Conservation (phyloP, 441 rosid genomes). For the Cnidoscolus chayamansa region DNA sequence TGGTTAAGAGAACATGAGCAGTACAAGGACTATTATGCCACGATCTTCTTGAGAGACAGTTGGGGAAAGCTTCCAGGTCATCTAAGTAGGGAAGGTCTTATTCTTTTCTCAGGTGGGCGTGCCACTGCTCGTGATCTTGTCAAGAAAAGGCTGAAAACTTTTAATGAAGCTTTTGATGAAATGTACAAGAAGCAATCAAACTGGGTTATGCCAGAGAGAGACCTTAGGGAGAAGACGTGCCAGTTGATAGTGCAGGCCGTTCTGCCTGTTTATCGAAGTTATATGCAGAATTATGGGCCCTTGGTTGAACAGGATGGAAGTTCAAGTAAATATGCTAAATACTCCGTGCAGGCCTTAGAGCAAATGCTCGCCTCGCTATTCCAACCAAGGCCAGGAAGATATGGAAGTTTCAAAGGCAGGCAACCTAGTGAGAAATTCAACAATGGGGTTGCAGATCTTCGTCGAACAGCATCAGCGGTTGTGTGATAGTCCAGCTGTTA, state of each 20-base stretch:
- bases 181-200: constrained; percentile 69
- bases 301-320: constrained; percentile 84
- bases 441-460: constrained; percentile 52
- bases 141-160: constrained; percentile 77
- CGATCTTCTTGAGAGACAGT: constrained; percentile 68
- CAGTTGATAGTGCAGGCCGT: constrained; percentile 72
- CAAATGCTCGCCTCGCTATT: constrained; percentile 71
- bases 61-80: constrained; percentile 91
- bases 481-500: constrained; percentile 36
- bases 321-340: constrained; percentile 78
- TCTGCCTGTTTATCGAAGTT: constrained; percentile 89
- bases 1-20: constrained; percentile 89
- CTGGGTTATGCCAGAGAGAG: constrained; percentile 75
- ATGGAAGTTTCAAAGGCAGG: constrained; percentile 81
- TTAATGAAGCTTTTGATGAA: constrained; percentile 85
- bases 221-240: constrained; percentile 80
- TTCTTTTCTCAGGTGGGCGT: constrained; percentile 93
- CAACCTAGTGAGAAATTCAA: constrained; percentile 49
- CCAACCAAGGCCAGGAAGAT: constrained; percentile 73
- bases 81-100: constrained; percentile 89
- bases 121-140: constrained; percentile 99
- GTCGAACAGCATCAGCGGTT: constrained; percentile 83
- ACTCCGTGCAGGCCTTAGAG: constrained; percentile 79
- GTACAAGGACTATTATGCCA: constrained; percentile 60
- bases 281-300: constrained; percentile 96